These are phyloP conservation scores for Puccinia coronata DNA, from an alignment of 1,284 basidiomycete species.

Conservation along the genomic window DNA sequence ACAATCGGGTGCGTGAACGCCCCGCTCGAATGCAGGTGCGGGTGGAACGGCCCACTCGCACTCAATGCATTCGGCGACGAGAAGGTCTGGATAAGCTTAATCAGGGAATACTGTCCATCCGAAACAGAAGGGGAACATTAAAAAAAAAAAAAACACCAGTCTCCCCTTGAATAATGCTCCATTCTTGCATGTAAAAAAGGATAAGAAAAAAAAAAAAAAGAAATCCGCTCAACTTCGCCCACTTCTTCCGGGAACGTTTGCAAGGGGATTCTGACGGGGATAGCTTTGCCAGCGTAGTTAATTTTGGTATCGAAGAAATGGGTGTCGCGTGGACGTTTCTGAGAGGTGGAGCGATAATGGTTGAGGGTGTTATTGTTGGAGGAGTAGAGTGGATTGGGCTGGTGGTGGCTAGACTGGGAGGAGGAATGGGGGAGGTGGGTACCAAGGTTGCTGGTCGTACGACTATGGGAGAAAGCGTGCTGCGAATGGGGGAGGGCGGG, in stretches of 20 bases:
- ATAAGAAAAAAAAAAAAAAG: not conserved
- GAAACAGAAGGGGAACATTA: too few relatives aligned
- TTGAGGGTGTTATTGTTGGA: not conserved
- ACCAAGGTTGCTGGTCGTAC: conserved; percentile 14
- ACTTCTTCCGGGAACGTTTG: conserved; percentile 88
- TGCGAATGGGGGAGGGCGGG: not conserved
- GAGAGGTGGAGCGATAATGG: conserved; percentile 5
- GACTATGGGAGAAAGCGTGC: not conserved
- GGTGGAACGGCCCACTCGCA: conserved; percentile 71
- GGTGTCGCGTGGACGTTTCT: conserved; percentile 72
- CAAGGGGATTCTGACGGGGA: conserved; percentile 83
- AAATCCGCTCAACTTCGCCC: conserved; percentile 67
- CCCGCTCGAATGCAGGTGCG: conserved; percentile 89
- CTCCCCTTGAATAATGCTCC: too few relatives aligned
- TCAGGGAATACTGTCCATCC: conserved; percentile 96
- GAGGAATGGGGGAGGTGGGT: conserved; percentile 1
- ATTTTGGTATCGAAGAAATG: conserved; percentile 87
- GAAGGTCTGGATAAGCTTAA: conserved; percentile 84
- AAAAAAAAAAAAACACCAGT: too few relatives aligned
- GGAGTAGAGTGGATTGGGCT: not conserved
- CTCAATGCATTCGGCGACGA: conserved; percentile 65
- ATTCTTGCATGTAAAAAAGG: not conserved
- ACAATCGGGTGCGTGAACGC: conserved; percentile 87
- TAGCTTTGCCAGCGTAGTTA: conserved; percentile 64
- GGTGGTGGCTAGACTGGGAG: not conserved